These are phyloP conservation scores for Citrus glauca DNA, from an alignment of 345 rosid species.

Conservation along the genomic window DNA sequence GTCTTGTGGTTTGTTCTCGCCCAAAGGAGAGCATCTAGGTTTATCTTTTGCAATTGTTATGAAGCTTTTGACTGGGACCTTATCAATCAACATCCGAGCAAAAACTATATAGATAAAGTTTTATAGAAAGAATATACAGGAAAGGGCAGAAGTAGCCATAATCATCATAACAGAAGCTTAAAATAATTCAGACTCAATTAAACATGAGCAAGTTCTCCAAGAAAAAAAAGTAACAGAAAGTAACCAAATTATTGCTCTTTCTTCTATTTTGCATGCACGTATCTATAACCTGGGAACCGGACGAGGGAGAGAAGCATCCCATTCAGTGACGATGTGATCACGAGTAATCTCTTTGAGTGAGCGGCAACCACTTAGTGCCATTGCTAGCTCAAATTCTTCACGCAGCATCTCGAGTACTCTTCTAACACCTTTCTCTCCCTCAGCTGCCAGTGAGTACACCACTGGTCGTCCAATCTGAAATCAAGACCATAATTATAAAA, in stretches of 20 bases:
- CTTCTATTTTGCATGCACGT: background rate
- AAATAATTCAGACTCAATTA: background rate
- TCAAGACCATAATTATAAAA: background rate
- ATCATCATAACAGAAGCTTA: conserved; percentile 21
- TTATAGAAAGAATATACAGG: conserved; percentile 22
- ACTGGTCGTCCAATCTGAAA: conserved; percentile 91
- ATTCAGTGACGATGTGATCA: conserved; percentile 60
- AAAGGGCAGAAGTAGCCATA: conserved; percentile 39
- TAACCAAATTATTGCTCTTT: conserved; percentile 5
- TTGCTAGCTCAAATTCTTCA: conserved; percentile 85
- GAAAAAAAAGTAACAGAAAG: conserved; percentile 4
- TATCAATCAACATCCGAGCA: background rate
- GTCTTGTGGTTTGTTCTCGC: too few relatives aligned
- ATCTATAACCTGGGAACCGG: conserved; percentile 38
- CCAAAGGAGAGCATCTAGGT: too few relatives aligned
- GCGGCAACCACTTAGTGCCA: conserved; percentile 87
- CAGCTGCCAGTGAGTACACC: conserved; percentile 78
- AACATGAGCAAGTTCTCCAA: conserved; percentile 10
- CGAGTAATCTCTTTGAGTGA: conserved; percentile 85
- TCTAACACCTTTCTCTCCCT: conserved; percentile 76
- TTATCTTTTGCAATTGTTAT: too few relatives aligned
- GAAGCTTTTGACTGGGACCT: too few relatives aligned
- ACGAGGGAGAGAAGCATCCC: conserved; percentile 52
- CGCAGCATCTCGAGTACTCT: conserved; percentile 81
- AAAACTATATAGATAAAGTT: background rate